phyloP scores from a whole-genome alignment of 2,329 filamentous ascomycete genomes.

The Laburnicola sp. region DNA sequence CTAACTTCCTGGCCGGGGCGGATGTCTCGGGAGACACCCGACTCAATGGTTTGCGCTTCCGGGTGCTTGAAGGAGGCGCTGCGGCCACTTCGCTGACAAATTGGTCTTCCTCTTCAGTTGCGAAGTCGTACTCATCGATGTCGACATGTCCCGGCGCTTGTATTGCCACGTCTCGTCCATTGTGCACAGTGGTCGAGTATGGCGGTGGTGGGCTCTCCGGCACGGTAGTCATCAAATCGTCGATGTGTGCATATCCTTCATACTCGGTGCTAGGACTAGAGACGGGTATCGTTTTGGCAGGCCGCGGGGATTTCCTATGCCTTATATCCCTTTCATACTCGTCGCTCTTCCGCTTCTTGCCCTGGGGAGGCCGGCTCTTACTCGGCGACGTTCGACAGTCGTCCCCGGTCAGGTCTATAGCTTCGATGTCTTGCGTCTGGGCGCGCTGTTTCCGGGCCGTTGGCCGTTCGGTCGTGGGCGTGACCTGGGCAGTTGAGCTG shows the following conservation, averaged over 20 bases:
- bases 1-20: constrained; percentile 34
- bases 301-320: constrained; percentile 22
- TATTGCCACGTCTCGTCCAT: constrained; percentile 1
- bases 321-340: constrained; percentile 42
- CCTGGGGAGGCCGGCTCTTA: constrained; percentile 19
- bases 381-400: constrained; percentile 23
- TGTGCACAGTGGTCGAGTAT: constrained; percentile 50
- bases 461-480: constrained; percentile 11
- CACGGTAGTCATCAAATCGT: constrained; percentile 33
- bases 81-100: constrained; percentile 11
- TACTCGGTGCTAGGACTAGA: constrained; percentile 20
- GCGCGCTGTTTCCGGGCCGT: constrained; percentile 12
- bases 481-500: constrained; percentile 10
- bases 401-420: constrained; percentile 44
- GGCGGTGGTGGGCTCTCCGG: constrained; percentile 43
- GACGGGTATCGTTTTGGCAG: constrained; percentile 14
- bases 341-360: constrained; percentile 53
- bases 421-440: constrained; percentile 30
- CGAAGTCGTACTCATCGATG: constrained; percentile 14
- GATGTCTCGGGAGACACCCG: constrained; percentile 31
- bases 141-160: constrained; percentile 11
- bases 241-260: constrained; percentile 46
- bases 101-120: constrained; percentile 21
- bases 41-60: constrained; percentile 39
- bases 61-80: constrained; percentile 14